phyloP scores from a whole-genome alignment of 2,329 filamentous ascomycete species.

The Zymoseptoria crescenta region DNA sequence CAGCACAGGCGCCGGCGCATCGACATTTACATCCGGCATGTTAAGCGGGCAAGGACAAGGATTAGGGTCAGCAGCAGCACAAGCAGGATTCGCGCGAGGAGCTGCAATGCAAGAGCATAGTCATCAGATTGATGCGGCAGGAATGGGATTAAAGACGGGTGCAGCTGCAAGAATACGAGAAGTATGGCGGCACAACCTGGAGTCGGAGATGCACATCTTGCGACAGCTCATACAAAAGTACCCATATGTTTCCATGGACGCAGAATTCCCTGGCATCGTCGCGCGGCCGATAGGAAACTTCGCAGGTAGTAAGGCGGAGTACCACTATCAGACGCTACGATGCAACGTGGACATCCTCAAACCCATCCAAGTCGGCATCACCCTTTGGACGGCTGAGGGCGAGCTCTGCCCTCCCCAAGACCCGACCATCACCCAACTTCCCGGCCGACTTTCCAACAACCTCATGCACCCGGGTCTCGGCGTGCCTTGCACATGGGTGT shows the following conservation, averaged over 20 bases:
- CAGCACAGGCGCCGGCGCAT: conserved; percentile 20
- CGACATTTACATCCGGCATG: conserved; percentile 26
- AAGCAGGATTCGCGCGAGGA: conserved; percentile 78
- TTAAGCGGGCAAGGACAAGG: conserved; percentile 47
- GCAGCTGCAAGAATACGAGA: conserved; percentile 80
- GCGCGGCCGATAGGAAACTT: conserved; percentile 92
- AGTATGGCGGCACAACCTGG: conserved; percentile 88
- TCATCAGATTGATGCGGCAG: conserved; percentile 19
- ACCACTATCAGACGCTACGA: conserved; percentile 95
- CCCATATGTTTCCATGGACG: conserved; percentile 97
- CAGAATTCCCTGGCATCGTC: conserved; percentile 96
- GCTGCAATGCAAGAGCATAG: conserved; percentile 46
- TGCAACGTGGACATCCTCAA: conserved; percentile 97
- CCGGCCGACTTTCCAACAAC: conserved; percentile 7
- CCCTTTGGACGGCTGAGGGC: conserved; percentile 83
- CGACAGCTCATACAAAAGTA: conserved; percentile 81
- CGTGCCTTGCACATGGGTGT: conserved; percentile 89
- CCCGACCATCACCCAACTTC: conserved; percentile 36
- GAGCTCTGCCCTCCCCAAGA: conserved; percentile 69
- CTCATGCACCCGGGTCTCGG: conserved; percentile 35
- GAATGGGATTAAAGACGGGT: conserved; percentile 46
- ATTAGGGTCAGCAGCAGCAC: conserved; percentile 76
- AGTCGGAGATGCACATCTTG: conserved; percentile 81
- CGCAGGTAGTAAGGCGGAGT: conserved; percentile 79
- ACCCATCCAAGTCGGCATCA: conserved; percentile 94